Percentiles rank a stretch among this genome's conserved stretches.
These are phyloP conservation scores for Aspergillus ellipticus DNA, from an alignment of 495 filamentous ascomycete species.

Conservation along the genomic window DNA sequence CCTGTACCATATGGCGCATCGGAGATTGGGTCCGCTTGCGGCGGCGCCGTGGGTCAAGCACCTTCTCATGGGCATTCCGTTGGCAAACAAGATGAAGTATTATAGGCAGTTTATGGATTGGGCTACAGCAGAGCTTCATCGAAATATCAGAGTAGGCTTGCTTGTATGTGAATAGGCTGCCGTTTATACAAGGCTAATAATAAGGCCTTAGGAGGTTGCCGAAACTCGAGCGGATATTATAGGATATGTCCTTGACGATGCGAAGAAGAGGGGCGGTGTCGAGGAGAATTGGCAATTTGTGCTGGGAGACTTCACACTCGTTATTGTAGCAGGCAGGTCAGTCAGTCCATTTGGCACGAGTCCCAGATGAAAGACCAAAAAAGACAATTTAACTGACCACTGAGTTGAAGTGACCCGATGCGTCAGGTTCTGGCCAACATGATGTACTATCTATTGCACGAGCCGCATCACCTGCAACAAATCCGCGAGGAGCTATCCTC, in stretches of 20 bases:
- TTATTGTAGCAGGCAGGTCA: not conserved
- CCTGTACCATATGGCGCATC: not conserved
- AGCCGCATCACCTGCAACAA: not conserved
- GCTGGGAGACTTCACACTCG: not conserved
- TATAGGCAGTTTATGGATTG: too few species aligned
- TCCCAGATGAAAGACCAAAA: too few species aligned
- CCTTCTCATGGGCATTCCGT: too few species aligned
- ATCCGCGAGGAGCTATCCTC: not conserved
- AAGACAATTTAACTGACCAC: not conserved
- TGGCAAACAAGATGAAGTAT: too few species aligned
- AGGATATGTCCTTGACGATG: not conserved
- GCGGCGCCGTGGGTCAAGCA: not conserved
- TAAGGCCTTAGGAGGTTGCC: too few species aligned
- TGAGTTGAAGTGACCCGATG: not conserved
- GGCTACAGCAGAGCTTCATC: too few species aligned
- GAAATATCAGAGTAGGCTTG: too few species aligned
- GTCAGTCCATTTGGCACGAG: not conserved
- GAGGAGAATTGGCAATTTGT: not conserved
- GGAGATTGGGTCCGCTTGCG: not conserved
- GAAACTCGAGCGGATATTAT: not conserved
- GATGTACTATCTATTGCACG: not conserved
- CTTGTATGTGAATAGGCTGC: too few species aligned
- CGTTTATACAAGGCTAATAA: too few species aligned
- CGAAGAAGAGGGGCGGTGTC: not conserved
- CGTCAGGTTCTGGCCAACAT: not conserved